A percentile compares a stretch with the other conserved stretches of the same genome.
phyloP scores from a whole-genome alignment of 2,329 filamentous ascomycete genomes.

The Fusarium lateritium region DNA sequence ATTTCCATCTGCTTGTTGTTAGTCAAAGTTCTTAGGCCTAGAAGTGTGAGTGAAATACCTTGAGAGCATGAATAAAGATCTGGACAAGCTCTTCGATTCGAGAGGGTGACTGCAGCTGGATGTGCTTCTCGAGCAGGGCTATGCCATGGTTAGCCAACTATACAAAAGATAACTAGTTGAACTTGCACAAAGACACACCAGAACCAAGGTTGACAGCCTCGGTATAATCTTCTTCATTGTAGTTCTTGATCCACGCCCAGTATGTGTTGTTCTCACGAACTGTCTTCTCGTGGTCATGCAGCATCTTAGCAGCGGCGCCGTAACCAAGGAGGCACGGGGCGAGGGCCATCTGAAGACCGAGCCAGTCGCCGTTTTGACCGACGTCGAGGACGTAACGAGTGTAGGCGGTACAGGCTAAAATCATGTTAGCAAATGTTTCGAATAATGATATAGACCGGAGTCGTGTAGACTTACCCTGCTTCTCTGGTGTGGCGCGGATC shows the following conservation, averaged over 20 bases:
- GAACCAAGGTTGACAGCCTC: slow-evolving; percentile 79
- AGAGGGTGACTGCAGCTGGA: slow-evolving; percentile 78
- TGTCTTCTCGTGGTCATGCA: slow-evolving; percentile 75
- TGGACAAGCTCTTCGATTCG: slow-evolving; percentile 86
- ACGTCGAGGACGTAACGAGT: slow-evolving; percentile 90
- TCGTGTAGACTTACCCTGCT: slow-evolving; percentile 69
- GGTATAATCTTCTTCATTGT: slow-evolving; percentile 84
- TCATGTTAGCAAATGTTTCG: slow-evolving; percentile 3
- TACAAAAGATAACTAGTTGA: not conserved
- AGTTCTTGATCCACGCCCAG: slow-evolving; percentile 93
- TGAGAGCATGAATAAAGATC: slow-evolving; percentile 91
- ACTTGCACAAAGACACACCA: slow-evolving; percentile 63
- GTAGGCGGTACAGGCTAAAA: slow-evolving; percentile 81
- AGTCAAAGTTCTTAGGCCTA: not conserved
- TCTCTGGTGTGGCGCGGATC: slow-evolving; percentile 81
- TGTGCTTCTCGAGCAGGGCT: slow-evolving; percentile 84
- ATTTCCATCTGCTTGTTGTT: slow-evolving; percentile 63
- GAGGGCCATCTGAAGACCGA: slow-evolving; percentile 87
- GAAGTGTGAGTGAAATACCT: slow-evolving; percentile 63
- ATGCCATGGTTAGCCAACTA: not conserved
- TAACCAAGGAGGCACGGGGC: slow-evolving; percentile 94
- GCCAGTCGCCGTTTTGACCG: slow-evolving; percentile 88
- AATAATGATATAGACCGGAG: not conserved
- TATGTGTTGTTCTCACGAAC: slow-evolving; percentile 78
- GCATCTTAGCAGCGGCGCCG: slow-evolving; percentile 80